These are phyloP conservation scores for Pseudonitzschia multiseries DNA, from an alignment of 108 stramenopile genomes.

Conservation along the genomic window DNA sequence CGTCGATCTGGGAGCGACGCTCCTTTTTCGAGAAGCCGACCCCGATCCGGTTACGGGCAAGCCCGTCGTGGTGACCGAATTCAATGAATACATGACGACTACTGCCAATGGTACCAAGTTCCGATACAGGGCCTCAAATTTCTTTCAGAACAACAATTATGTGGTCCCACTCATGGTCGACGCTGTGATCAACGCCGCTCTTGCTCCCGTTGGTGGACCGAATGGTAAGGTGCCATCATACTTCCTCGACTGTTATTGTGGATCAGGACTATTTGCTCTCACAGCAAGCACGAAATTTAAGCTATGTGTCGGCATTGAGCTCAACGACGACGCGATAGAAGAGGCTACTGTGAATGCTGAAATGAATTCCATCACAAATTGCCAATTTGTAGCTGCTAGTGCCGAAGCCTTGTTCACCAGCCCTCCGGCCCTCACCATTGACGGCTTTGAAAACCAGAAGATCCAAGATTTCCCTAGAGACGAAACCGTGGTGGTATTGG, in stretches of 20 bases:
- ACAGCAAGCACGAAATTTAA: constrained; percentile 76
- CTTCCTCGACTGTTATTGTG: constrained; percentile 96
- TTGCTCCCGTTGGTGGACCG: constrained; percentile 4
- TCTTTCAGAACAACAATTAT: constrained; percentile 96
- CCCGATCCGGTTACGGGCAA: constrained; percentile 39
- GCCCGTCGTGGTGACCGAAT: constrained; percentile 76
- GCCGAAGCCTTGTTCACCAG: constrained; percentile 89
- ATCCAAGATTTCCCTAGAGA: constrained; percentile 76
- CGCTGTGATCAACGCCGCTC: constrained; percentile 69
- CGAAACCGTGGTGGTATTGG: constrained; percentile 91
- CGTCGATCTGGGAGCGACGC: constrained; percentile 70
- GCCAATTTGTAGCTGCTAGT: constrained; percentile 83
- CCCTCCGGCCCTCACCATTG: constrained; percentile 23
- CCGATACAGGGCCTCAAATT: constrained; percentile 92
- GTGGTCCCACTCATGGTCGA: constrained; percentile 93
- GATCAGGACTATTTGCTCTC: constrained; percentile 92
- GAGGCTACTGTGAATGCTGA: constrained; percentile 85
- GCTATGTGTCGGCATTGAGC: constrained; percentile 91
- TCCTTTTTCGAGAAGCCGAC: constrained; percentile 83
- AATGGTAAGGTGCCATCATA: constrained; percentile 34
- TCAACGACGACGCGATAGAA: constrained; percentile 83
- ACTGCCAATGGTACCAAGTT: constrained; percentile 70
- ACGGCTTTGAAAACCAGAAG: constrained; percentile 22
- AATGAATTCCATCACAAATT: constrained; percentile 80
- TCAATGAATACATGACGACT: constrained; percentile 73